Conservation (phyloP, 2,329 filamentous ascomycete species). For the Trichoderma koningii region DNA sequence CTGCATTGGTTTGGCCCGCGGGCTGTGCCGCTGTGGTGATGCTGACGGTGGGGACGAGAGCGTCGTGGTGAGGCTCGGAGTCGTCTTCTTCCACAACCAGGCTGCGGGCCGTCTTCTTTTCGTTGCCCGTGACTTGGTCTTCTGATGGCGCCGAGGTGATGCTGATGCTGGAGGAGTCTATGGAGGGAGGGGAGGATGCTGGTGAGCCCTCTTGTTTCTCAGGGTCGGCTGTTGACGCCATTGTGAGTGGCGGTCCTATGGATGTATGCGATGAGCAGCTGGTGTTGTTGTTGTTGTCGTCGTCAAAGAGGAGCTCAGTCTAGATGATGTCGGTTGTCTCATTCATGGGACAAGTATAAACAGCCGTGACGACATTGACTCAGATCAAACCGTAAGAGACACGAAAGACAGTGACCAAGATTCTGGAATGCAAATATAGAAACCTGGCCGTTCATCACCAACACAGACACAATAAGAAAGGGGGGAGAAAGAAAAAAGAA, state of each 20-base stretch:
- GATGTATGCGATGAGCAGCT: not conserved
- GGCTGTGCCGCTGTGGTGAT: not conserved
- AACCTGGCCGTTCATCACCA: not conserved
- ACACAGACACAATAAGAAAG: not conserved
- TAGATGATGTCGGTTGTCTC: not conserved
- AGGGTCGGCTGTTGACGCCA: conserved; percentile 8
- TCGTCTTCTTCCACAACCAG: conserved; percentile 5
- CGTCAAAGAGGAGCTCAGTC: not conserved
- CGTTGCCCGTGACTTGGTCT: conserved; percentile 3
- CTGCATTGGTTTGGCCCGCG: not conserved
- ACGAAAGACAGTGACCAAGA: not conserved
- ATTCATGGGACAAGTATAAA: not conserved
- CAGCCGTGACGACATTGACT: not conserved
- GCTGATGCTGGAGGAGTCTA: conserved; percentile 6
- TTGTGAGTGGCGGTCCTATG: not conserved
- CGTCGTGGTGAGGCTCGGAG: conserved; percentile 8
- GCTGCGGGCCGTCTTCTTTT: conserved; percentile 15
- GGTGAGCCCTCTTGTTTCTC: not conserved
- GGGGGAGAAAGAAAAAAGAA: not conserved
- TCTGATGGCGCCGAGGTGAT: conserved; percentile 16
- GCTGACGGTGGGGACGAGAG: conserved; percentile 20
- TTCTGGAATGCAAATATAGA: too few relatives aligned
- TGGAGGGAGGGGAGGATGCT: not conserved
- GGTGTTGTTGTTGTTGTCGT: not conserved
- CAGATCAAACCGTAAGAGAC: not conserved